These are phyloP conservation scores for Euptelea pleiosperma DNA, from an alignment of 164 flowering plant species.

Conservation along the genomic window DNA sequence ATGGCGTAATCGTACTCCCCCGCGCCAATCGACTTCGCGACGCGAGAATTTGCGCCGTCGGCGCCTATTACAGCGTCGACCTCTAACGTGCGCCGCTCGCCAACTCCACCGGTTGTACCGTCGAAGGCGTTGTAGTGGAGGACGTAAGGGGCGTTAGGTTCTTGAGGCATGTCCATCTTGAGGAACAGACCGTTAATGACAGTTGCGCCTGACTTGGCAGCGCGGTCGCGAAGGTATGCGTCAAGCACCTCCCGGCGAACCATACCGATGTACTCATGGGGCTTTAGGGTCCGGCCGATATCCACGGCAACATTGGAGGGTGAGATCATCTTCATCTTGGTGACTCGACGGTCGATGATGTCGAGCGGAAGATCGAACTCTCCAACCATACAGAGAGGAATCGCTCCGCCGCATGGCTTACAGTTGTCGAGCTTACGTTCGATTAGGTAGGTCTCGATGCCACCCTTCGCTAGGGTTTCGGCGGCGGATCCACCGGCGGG, in stretches of 20 bases:
- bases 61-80: slow-evolving; percentile 94
- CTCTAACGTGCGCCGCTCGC: slow-evolving; percentile 52
- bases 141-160: slow-evolving; percentile 42
- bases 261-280: slow-evolving; percentile 97
- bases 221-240: slow-evolving; percentile 70
- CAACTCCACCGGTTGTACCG: slow-evolving; percentile 47
- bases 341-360: slow-evolving; percentile 85
- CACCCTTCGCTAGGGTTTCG: slow-evolving; percentile 82
- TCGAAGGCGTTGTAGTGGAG: slow-evolving; percentile 60
- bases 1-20: slow-evolving; percentile 92
- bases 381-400: slow-evolving; percentile 96
- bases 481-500: slow-evolving; percentile 94
- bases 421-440: slow-evolving; percentile 93
- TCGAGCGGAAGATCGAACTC: slow-evolving; percentile 92
- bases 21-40: slow-evolving; percentile 76
- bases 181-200: slow-evolving; percentile 74
- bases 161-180: slow-evolving; percentile 66
- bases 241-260: slow-evolving; percentile 87
- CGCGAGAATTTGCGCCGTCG: slow-evolving; percentile 90
- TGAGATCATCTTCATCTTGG: slow-evolving; percentile 98
- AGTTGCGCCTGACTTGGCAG: slow-evolving; percentile 54
- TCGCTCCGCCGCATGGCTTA: slow-evolving; percentile 98
- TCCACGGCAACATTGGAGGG: slow-evolving; percentile 98
- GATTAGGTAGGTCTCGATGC: slow-evolving; percentile 76
- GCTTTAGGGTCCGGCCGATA: slow-evolving; percentile 78